Evolutionary conservation across 306 rosid species (phyloP).

Genomic region (Senna siamea): DNA sequence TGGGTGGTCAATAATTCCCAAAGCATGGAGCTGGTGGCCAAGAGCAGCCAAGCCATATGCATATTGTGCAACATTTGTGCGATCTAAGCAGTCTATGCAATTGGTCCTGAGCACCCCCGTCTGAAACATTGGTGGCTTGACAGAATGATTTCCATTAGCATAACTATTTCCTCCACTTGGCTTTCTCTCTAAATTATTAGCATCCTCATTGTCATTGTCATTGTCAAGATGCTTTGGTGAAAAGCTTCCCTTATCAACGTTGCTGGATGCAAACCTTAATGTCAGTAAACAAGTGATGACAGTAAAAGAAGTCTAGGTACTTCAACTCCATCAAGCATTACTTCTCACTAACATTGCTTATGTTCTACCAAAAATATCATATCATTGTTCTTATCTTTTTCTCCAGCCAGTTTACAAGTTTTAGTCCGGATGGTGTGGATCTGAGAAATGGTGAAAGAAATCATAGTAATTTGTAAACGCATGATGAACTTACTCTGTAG

Average conservation of each 20-base stretch:
- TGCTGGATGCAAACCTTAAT: conserved; percentile 43
- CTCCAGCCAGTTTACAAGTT: conserved; percentile 15
- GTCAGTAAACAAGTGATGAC: conserved; percentile 34
- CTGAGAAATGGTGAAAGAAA: conserved; percentile 3
- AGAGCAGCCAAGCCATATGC: conserved; percentile 91
- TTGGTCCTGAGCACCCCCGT: conserved; percentile 94
- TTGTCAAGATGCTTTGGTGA: conserved; percentile 27
- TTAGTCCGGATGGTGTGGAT: neutral
- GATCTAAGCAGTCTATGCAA: conserved; percentile 97
- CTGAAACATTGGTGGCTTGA: conserved; percentile 62
- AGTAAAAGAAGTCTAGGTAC: conserved; percentile 18
- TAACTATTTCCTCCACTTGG: conserved; percentile 49
- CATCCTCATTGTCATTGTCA: conserved; percentile 52
- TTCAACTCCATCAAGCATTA: conserved; percentile 30
- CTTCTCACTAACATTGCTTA: conserved; percentile 1
- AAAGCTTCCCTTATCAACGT: conserved; percentile 34
- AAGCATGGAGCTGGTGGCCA: conserved; percentile 75
- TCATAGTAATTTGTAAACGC: conserved; percentile 8
- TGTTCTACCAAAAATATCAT: conserved; percentile 1
- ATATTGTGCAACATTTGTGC: conserved; percentile 98
- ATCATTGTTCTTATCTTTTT: conserved; percentile 19
- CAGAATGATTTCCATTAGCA: conserved; percentile 44
- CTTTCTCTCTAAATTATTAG: conserved; percentile 50
- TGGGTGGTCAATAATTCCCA: conserved; percentile 71
- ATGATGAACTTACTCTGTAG: conserved; percentile 63